Percentiles rank a stretch among this genome's conserved stretches.
Evolutionary conservation across 1,284 basidiomycete genomes (phyloP).

Genomic region (Boletellus deceptivus): DNA sequence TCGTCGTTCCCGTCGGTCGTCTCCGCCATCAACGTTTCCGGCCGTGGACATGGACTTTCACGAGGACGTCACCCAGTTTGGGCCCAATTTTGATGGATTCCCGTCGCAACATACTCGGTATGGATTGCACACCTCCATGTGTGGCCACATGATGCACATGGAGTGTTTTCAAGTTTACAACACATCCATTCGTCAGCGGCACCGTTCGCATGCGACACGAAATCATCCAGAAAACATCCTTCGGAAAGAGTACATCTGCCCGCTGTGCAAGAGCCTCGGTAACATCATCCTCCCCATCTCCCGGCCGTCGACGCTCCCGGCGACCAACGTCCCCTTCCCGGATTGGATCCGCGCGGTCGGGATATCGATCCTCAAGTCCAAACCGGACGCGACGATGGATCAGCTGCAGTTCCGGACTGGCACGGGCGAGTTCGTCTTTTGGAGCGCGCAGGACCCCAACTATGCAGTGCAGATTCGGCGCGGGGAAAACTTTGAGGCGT

Average conservation of each 20-base stretch:
- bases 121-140: constrained; percentile 87
- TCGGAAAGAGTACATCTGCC: constrained; percentile 94
- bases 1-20: constrained; percentile 34
- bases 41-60: constrained; percentile 48
- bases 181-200: constrained; percentile 83
- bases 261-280: constrained; percentile 96
- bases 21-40: constrained; percentile 45
- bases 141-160: constrained; percentile 97
- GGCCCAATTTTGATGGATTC: constrained; percentile 71
- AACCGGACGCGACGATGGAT: constrained; percentile 67
- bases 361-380: constrained; percentile 77
- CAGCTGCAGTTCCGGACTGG: constrained; percentile 71
- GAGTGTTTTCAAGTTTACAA: constrained; percentile 93
- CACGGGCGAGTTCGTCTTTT: constrained; percentile 82
- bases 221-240: constrained; percentile 95
- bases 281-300: constrained; percentile 90
- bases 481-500: constrained; percentile 53
- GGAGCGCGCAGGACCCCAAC: constrained; percentile 74
- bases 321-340: constrained; percentile 62
- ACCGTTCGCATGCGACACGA: constrained; percentile 85
- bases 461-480: constrained; percentile 57
- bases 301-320: constrained; percentile 41
- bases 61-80: constrained; percentile 46
- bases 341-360: constrained; percentile 83
- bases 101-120: constrained; percentile 72